Base-by-base conservation (phyloP, 441 rosid genomes). In the Bocquillonia castaneifolia region DNA sequence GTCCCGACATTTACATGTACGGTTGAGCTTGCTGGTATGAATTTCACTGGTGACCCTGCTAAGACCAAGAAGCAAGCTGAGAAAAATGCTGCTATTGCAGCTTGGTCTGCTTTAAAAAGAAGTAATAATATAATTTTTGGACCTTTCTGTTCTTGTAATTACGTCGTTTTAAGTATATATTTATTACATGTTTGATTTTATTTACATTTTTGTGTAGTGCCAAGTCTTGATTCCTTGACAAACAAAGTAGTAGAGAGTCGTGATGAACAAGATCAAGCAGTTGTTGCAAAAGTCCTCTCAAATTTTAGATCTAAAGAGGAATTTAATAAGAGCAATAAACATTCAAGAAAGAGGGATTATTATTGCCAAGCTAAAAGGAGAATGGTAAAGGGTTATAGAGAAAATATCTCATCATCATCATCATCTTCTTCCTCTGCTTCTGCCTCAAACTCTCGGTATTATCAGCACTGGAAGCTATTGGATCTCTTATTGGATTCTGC, bases 41-140 rank as follows among this genome's bases (percentile, higher is more conserved):
- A 70, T 68, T 87, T 90, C 70, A 77, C 61, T 0, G 93, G 96
- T 17, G 96, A 86, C 5, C 75, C 88, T 5, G 89, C 93, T 47
- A 89, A 89, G 79, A 86, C 88, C 6, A 89, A 86, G 82, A 89
- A 88, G 69, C 93, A 90, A 78, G 96, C 93, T 10, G 93, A 90
- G 83, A 90, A 90, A 77, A 86, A 88, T 79, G 96, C 92, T 13
- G 96, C 92, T 1, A 85, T 86, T 64, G 81, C 90, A 37, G 90
- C 96, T 18, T 90, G 93, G 96, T 86, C 87, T 75, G 75, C 90
- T 72, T 80, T 90, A 78, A 88, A 82, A 76, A 79, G 64, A 76
- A 74, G 90, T 83, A 77, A 17, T 3, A 14, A 9, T 47, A 15
- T 10, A 5, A 1, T 37, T 18, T 48, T 54, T 22, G n/a, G n/a